These are phyloP conservation scores for Apiospora phragmitis DNA, from an alignment of 2,329 filamentous ascomycete genomes.

Conservation along the genomic window DNA sequence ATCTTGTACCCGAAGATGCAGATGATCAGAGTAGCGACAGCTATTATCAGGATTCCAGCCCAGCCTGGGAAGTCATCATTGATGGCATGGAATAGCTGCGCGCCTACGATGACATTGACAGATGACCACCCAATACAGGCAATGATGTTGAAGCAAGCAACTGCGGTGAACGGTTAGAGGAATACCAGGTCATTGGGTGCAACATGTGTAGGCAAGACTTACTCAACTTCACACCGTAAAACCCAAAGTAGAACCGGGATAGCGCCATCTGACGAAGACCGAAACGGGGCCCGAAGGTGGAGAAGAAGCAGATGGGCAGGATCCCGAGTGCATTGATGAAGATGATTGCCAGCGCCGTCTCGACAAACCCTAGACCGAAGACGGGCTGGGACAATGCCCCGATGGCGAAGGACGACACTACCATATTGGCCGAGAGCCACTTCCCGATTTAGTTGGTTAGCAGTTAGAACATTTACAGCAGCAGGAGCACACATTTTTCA, in stretches of 20 bases:
- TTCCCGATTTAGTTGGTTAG: constrained; percentile 28
- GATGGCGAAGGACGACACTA: constrained; percentile 74
- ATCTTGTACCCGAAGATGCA: constrained; percentile 76
- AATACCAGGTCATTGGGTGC: constrained; percentile 16
- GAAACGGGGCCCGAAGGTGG: constrained; percentile 72
- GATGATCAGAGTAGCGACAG: constrained; percentile 65
- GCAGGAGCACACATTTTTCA: background rate
- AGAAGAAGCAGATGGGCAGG: constrained; percentile 73
- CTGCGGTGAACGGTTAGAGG: constrained; percentile 32
- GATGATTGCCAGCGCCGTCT: constrained; percentile 69
- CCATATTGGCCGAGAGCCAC: constrained; percentile 80
- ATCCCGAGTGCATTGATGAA: constrained; percentile 78
- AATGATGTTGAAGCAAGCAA: constrained; percentile 70
- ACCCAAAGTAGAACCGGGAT: constrained; percentile 77
- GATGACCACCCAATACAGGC: constrained; percentile 75
- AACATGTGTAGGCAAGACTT: constrained; percentile 18
- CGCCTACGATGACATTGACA: constrained; percentile 78
- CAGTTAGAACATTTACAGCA: background rate
- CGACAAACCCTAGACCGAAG: constrained; percentile 71
- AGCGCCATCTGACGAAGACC: constrained; percentile 80
- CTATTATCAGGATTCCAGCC: constrained; percentile 75
- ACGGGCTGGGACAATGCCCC: constrained; percentile 69
- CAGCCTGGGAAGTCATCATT: constrained; percentile 68
- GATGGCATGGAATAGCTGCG: constrained; percentile 74
- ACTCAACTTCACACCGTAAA: constrained; percentile 68